A percentile compares a stretch with the other conserved stretches of the same genome.
Conservation (phyloP, 352 stramenopile genomes). For the Plasmopara muralis region DNA sequence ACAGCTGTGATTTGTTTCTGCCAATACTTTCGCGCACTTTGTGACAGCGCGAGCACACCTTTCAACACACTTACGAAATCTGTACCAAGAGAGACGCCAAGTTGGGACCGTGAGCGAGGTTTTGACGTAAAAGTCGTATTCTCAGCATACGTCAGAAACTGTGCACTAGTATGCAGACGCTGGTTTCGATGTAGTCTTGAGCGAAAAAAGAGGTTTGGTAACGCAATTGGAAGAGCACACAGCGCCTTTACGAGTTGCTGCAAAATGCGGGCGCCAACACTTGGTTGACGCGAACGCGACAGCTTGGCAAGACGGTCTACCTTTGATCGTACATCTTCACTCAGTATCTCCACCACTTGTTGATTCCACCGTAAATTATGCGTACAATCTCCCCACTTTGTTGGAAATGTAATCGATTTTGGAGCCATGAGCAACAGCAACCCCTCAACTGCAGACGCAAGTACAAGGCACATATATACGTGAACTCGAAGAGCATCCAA, state of each 20-base stretch:
- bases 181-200: conserved; percentile 18
- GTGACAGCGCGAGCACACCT: conserved; percentile 23
- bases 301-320: conserved; percentile 26
- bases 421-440: conserved; percentile 25
- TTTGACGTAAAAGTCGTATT: conserved; percentile 37
- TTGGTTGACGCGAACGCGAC: conserved; percentile 8
- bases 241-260: conserved; percentile 30
- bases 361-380: conserved; percentile 13
- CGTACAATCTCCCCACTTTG: neutral
- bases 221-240: conserved; percentile 21
- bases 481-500: conserved; percentile 25
- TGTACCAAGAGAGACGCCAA: conserved; percentile 41
- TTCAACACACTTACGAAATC: conserved; percentile 48
- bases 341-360: conserved; percentile 11
- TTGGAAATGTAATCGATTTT: conserved; percentile 20
- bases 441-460: conserved; percentile 26
- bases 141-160: conserved; percentile 46
- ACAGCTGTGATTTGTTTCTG: conserved; percentile 11
- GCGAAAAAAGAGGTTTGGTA: conserved; percentile 42
- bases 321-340: conserved; percentile 14
- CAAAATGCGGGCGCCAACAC: conserved; percentile 28
- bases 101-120: conserved; percentile 37
- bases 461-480: conserved; percentile 18
- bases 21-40: conserved; percentile 16
- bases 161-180: conserved; percentile 27